Base-by-base conservation (phyloP, 495 filamentous ascomycete species). In the Elaphomyces granulatus region DNA sequence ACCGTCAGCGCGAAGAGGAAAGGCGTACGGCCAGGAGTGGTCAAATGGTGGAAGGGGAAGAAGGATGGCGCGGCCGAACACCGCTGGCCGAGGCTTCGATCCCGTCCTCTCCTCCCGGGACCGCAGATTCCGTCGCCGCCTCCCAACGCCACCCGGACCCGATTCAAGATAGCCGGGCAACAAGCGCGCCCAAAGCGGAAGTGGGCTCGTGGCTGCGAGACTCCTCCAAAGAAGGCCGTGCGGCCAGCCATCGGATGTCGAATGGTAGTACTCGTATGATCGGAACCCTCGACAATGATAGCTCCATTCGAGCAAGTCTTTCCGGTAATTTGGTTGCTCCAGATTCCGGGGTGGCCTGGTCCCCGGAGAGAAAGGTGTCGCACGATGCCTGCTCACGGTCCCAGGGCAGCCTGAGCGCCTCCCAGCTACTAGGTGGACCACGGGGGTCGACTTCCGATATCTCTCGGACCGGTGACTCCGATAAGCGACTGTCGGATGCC, bases 1-100 rank as follows among this genome's bases (percentile, higher is more conserved):
- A 86, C 51, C 79, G 78, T 41, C 81, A 87, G 45, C 58, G 51
- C 46, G 43, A 47, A 2, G 53, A 63, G 21, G 53, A 48, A 21
- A 43, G 32, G n/a, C 64, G 50, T 43, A 54, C 45, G 9, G 61
- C 49, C 14, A 65, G 66, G 37, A n/a, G n/a, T n/a, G 63, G 45
- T 7, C 52, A 51, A 8, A 60, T 61, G 23, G 30, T 12, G 9
- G 19, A 32, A 15, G 26, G 34, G 8, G 32, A 20, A 6, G 35
- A 23, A 9, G 34, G 18, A 8, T 14, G 42, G 8, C 41, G 19
- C 17, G 43, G 23, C 12, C 6, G 6, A 6, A 12, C 12, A 6
- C 23, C 23, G 6, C 6, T 6, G 6, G 23, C 6, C 6, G 6
- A 12, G 6, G 23, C 6, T 28, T 6, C 6, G 12, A 6, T 12